Evolutionary conservation across 306 rosid genomes (phyloP), one percentile per base, ranked within the genome.

Genomic region (Glycine latifolia): DNA sequence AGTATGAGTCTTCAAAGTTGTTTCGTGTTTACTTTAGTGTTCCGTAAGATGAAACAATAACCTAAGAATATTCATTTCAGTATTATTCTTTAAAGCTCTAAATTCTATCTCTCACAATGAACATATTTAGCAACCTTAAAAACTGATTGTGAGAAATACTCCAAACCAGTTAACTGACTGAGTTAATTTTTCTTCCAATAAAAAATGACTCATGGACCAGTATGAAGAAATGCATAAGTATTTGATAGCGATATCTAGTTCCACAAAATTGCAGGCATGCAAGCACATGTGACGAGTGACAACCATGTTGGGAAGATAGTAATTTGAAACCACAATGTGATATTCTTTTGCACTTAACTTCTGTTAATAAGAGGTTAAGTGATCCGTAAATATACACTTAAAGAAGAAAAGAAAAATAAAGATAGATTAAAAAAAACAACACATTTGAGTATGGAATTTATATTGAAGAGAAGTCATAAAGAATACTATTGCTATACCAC

Each of bases 11-110:
- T 35, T 44, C 44, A 71, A 60, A 59, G 70, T 72, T 63, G 63
- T 55, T 56, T 65, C 71, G 33, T 35, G 82, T 66, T 83, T 65
- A 52, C 61, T 71, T 41, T 48, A 76, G 43, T 67, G 82, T 33
- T 70, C 35, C n/a, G 9, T 3, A 46, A 47, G 60, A 80, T 26
- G 75, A 76, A 79, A 26, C 62, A 73, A 53, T 79, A 52, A 67
- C 67, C 73, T 14, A 43, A 77, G 53, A 84, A 67, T 11, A 73
- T 11, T 16, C 72, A 56, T 39, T 39, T 39, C 44, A 39, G 7
- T 39, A 39, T 39, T 55, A 84, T 41, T 59, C 59, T 66, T 49
- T 84, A 20, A 76, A 76, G 60, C 47, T 56, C 53, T 48, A 66
- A 39, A 56, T 47, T 65, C 54, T 75, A 60, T 39, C 35, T 37